Base-by-base conservation (phyloP, 2,329 filamentous ascomycete species). In the Pseudogymnoascus sp. region DNA sequence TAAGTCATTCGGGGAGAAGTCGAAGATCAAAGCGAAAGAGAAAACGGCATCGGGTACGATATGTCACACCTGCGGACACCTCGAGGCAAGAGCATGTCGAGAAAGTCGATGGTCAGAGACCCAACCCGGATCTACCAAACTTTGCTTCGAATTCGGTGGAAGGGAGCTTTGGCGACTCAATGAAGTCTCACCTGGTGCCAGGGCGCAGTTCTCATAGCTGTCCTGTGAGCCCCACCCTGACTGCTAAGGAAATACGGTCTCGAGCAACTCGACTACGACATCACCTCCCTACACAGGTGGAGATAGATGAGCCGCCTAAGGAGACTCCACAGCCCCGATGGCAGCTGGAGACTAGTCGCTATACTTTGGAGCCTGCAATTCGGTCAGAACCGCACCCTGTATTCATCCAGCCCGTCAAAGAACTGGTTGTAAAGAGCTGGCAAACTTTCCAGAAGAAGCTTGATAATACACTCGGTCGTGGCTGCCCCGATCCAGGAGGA, bases 341-440 rank as follows among this genome's bases (percentile, higher is more conserved):
- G 21, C 65, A 62, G 24, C 50, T 33, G 6, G 47, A 62, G 8
- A 26, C 26, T 8, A 53, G 44, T 53, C 61, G 29, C 3, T 38
- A 70, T 53, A 65, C 64, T 6, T 40, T 71, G 13, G 66, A 70
- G 10, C 64, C 70, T 21, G 63, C 68, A 7, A 65, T 72, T 26
- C 66, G 66, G 6, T 71, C 70, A 1, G 71, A 72, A 24, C 68
- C 68, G 11, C 70, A 71, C 61, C 68, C 67, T 16, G 67, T 72
- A 3, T 72, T 70, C 35, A 64, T 73, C 3, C 71, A 73, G 38
- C 71, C 71, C 3, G 71, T 72, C 2, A 68, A 66, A 37, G 70
- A 72, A 38, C 62, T 72, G 6, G 70, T 71, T 2, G 70, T 72
- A 3, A 71, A 68, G 56, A 65, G 67, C 60, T 73, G 70, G 71